Base-by-base conservation (phyloP, 2,329 filamentous ascomycete genomes). In the Cladobotryum protrusum region DNA sequence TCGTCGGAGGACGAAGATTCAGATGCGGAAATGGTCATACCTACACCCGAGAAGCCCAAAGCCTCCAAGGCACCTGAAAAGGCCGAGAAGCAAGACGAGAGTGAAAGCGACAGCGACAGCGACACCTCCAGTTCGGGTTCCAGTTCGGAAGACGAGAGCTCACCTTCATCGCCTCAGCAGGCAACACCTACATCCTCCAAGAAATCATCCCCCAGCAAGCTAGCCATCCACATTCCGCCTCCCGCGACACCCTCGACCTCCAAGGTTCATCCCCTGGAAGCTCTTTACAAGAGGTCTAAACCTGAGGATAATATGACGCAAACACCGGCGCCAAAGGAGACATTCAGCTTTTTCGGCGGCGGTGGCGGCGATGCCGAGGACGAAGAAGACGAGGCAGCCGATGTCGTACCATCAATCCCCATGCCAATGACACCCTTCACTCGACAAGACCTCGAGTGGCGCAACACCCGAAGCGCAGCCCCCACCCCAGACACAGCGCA, bases 401-500 rank as follows among this genome's bases (percentile, higher is more conserved):
- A 54, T 19, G 51, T 24, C 14, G 52, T 55, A 5, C 56, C 56
- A 4, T 52, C 54, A 5, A 56, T 52, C 18, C 66, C 78, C 11
- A 62, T 72, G 4, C 91, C 90, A 12, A 82, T 89, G 67, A 96
- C 92, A 0, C 92, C 92, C 0, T 95, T 83, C 64, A 89, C 87
- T 1, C 82, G 84, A 55, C 80, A 84, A 57, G 92, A 97, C 57
- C 74, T 92, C 29, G 85, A 89, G 58, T 82, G 75, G 69, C 80
- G 90, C 54, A 81, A 79, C 45, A 64, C 87, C n/a, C 80, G 93
- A 49, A 96, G 90, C 63, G 90, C 90, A 5, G 93, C 93, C 2
- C 93, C 93, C 0, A 99, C 93, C 0, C 93, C 93, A 0, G 93
- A 99, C 63, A 97, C 93, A 0, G 89, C 89, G 2, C 83, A 90